Percentiles rank a stretch among this genome's conserved stretches.
Conservation (phyloP, 2,329 filamentous ascomycete species). For the Bimuria novae-zelandiae region DNA sequence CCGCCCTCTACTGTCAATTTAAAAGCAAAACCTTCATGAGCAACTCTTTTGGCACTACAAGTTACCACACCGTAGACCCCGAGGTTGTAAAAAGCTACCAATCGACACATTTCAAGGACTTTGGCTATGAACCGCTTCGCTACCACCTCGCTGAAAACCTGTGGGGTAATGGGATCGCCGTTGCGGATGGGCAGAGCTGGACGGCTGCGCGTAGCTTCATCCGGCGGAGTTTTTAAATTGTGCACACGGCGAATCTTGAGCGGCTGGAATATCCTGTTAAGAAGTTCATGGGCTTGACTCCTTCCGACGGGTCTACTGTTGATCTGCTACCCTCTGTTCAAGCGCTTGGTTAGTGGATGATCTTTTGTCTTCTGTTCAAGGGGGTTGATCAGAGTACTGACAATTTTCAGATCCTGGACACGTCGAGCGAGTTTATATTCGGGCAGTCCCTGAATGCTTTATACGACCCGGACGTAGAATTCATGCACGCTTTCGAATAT, state of each 20-base stretch:
- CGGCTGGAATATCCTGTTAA: constrained; percentile 6
- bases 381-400: no score
- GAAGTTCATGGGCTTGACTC: constrained; percentile 8
- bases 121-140: constrained; percentile 11
- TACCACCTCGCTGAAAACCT: constrained; percentile 12
- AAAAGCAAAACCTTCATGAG: constrained; percentile 13
- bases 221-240: constrained; percentile 5
- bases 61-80: constrained; percentile 10
- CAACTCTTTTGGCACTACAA: constrained; percentile 9
- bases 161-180: constrained; percentile 9
- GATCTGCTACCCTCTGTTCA: constrained; percentile 12
- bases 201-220: constrained; percentile 2
- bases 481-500: constrained; percentile 13
- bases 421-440: constrained; percentile 17
- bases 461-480: constrained; percentile 4
- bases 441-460: constrained; percentile 13
- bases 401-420: constrained; percentile 15
- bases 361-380: not conserved
- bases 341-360: constrained; percentile 10
- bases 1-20: not conserved
- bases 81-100: constrained; percentile 12
- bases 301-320: constrained; percentile 7
- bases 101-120: constrained; percentile 8
- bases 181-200: constrained; percentile 11
- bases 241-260: constrained; percentile 10